These are phyloP conservation scores for Xylariaceae sp. DNA, from an alignment of 2,329 filamentous ascomycete species.

Conservation along the genomic window DNA sequence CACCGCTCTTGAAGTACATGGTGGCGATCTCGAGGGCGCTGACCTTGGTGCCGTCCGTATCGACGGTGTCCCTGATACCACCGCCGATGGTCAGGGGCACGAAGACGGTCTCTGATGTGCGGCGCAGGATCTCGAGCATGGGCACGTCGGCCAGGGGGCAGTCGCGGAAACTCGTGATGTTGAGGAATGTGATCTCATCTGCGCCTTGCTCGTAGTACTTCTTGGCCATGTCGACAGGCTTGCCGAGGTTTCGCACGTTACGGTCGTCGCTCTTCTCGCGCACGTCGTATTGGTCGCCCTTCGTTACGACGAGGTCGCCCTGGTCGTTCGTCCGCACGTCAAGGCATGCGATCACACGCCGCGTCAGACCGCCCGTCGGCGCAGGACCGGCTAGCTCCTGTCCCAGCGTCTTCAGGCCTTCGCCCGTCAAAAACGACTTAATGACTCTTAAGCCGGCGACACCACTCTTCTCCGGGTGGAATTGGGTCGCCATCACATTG, in stretches of 20 bases:
- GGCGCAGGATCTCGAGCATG: slow-evolving; percentile 89
- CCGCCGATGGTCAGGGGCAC: slow-evolving; percentile 94
- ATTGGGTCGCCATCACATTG: slow-evolving; percentile 88
- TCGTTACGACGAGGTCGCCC: slow-evolving; percentile 94
- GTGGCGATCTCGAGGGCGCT: slow-evolving; percentile 88
- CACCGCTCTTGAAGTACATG: slow-evolving; percentile 95
- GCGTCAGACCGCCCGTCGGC: slow-evolving; percentile 67
- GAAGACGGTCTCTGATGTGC: slow-evolving; percentile 85
- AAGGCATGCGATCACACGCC: slow-evolving; percentile 89
- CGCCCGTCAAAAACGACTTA: slow-evolving; percentile 78
- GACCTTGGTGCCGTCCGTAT: slow-evolving; percentile 80
- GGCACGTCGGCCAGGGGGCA: slow-evolving; percentile 86
- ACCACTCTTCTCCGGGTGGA: slow-evolving; percentile 96
- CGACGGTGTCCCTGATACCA: slow-evolving; percentile 87
- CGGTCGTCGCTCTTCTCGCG: slow-evolving; percentile 70
- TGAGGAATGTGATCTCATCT: slow-evolving; percentile 95
- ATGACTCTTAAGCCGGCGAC: slow-evolving; percentile 79
- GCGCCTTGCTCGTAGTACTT: slow-evolving; percentile 95
- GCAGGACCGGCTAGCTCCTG: slow-evolving; percentile 28
- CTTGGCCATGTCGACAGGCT: slow-evolving; percentile 90
- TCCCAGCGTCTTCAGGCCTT: slow-evolving; percentile 49
- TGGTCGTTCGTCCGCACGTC: slow-evolving; percentile 93
- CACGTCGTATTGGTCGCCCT: slow-evolving; percentile 98
- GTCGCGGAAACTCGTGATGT: slow-evolving; percentile 97
- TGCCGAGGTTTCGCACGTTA: slow-evolving; percentile 85